phyloP scores from a whole-genome alignment of 2,329 filamentous ascomycete genomes.

The Paramyrothecium roridum region DNA sequence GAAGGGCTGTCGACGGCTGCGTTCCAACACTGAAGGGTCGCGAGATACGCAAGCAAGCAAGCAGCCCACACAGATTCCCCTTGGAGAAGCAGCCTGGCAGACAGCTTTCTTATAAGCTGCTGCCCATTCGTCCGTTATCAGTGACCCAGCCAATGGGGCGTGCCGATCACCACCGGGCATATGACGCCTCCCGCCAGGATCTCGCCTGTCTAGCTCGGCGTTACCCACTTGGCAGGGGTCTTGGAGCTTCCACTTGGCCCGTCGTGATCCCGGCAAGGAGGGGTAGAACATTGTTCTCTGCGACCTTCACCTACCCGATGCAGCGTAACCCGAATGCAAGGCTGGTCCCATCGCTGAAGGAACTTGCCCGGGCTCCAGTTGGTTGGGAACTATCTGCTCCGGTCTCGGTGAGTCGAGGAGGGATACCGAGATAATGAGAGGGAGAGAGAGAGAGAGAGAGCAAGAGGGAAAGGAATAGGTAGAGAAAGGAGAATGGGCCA shows the following conservation, averaged over 20 bases:
- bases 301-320: not conserved
- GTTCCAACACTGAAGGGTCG: too few species aligned
- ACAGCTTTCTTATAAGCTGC: not conserved
- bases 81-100: not conserved
- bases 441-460: too few species aligned
- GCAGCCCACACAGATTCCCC: too few species aligned
- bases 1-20: too few species aligned
- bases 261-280: not conserved
- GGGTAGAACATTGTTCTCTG: not conserved
- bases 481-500: too few species aligned
- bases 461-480: too few species aligned
- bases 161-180: not conserved
- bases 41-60: too few species aligned
- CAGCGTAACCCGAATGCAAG: not conserved
- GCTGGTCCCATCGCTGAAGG: not conserved
- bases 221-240: not conserved
- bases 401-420: too few species aligned
- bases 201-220: not conserved
- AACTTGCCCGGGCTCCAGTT: too few species aligned
- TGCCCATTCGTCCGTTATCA: not conserved
- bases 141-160: not conserved
- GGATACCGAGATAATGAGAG: too few species aligned
- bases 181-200: not conserved
- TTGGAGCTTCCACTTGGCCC: not conserved
- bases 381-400: too few species aligned